A percentile compares a stretch with the other conserved stretches of the same genome.
These are phyloP conservation scores for Lindgomyces ingoldianus DNA, from an alignment of 495 filamentous ascomycete species.

Conservation along the genomic window DNA sequence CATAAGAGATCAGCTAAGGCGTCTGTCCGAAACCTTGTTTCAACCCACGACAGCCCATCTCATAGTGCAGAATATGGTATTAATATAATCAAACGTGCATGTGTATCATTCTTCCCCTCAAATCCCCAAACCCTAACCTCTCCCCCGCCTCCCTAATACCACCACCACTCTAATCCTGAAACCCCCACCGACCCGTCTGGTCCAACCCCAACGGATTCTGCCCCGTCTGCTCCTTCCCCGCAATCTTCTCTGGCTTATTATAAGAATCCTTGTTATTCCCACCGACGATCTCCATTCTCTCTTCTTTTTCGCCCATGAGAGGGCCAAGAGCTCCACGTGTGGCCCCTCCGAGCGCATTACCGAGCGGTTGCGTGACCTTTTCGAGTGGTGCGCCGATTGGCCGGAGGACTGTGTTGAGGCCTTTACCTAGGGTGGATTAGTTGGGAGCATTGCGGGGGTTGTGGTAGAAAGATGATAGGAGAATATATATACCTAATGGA, in stretches of 20 bases:
- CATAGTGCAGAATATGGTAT: too few species aligned
- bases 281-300: conserved; percentile 35
- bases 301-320: conserved; percentile 32
- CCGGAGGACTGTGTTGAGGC: conserved; percentile 30
- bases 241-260: conserved; percentile 40
- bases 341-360: conserved; percentile 33
- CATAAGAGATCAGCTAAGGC: too few species aligned
- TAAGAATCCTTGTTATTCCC: conserved; percentile 42
- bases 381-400: conserved; percentile 35
- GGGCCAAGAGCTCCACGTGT: conserved; percentile 38
- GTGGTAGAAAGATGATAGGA: background rate
- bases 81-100: too few species aligned
- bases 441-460: background rate
- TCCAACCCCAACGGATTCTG: conserved; percentile 43
- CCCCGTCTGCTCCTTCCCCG: conserved; percentile 39
- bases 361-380: conserved; percentile 32
- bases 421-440: conserved; percentile 29
- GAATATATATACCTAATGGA: conserved; percentile 18
- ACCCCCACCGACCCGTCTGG: conserved; percentile 39
- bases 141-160: background rate
- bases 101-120: too few species aligned
- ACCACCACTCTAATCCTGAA: conserved; percentile 35
- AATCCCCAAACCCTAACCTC: too few species aligned
- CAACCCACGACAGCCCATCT: too few species aligned
- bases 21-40: too few species aligned